phyloP scores from a whole-genome alignment of 805 yeast genomes.

The Cyberlindnera maritima region DNA sequence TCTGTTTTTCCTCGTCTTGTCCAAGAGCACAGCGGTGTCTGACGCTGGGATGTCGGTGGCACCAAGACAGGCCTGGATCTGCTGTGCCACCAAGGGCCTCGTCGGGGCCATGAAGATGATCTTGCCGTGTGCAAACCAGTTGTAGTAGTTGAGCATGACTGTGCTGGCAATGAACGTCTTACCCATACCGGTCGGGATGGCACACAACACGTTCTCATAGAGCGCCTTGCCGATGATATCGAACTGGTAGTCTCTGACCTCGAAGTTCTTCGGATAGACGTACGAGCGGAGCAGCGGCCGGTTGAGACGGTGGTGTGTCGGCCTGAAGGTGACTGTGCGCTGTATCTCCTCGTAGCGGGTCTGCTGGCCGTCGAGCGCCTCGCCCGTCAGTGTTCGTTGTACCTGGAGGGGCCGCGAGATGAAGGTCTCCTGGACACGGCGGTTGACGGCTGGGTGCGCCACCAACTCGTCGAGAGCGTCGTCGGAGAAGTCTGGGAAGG shows the following conservation, averaged over 20 bases:
- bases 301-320: conserved; percentile 52
- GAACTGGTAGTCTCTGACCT: conserved; percentile 84
- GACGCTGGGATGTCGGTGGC: conserved; percentile 78
- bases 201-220: conserved; percentile 73
- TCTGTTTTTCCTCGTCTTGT: conserved; percentile 55
- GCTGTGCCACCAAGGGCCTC: conserved; percentile 93
- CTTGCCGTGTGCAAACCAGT: conserved; percentile 82
- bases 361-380: conserved; percentile 21
- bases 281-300: conserved; percentile 41
- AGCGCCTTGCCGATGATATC: conserved; percentile 74
- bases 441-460: conserved; percentile 31
- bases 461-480: conserved; percentile 22
- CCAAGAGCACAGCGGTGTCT: conserved; percentile 77
- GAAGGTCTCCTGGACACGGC: conserved; percentile 30
- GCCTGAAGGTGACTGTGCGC: conserved; percentile 34
- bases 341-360: conserved; percentile 36
- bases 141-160: conserved; percentile 81
- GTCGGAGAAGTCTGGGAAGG: conserved; percentile 31
- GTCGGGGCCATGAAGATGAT: conserved; percentile 97
- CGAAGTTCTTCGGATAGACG: conserved; percentile 82
- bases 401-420: conserved; percentile 30
- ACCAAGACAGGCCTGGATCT: conserved; percentile 86
- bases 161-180: conserved; percentile 95
- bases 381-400: conserved; percentile 35
- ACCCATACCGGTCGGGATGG: conserved; percentile 96